Evolutionary conservation across 2,329 filamentous ascomycete species (phyloP).

Genomic region (Pseudogymnoascus sp.): DNA sequence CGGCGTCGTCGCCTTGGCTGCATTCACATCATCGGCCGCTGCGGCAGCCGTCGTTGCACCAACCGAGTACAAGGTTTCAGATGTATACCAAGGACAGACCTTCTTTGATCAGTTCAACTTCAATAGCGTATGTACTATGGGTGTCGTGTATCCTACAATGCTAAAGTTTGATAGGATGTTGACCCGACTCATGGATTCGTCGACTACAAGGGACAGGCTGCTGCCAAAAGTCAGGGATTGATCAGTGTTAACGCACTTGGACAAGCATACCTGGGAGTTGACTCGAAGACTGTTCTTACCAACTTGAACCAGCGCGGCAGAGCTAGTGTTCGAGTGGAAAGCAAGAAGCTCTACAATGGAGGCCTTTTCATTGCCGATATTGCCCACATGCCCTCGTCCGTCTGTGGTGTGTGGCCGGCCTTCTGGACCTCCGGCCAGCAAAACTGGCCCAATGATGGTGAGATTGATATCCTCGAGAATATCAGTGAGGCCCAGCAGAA

Average conservation of each 20-base stretch:
- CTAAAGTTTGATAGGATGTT: slow-evolving; percentile 18
- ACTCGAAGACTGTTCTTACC: slow-evolving; percentile 31
- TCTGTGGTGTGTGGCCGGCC: slow-evolving; percentile 17
- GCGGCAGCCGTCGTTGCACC: slow-evolving; percentile 9
- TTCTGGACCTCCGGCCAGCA: slow-evolving; percentile 19
- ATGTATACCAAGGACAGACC: slow-evolving; percentile 33
- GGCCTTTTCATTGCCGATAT: slow-evolving; percentile 41
- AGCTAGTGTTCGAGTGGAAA: slow-evolving; percentile 37
- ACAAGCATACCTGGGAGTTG: slow-evolving; percentile 36
- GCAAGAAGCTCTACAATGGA: slow-evolving; percentile 35
- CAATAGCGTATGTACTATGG: slow-evolving; percentile 32
- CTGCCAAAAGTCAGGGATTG: slow-evolving; percentile 50
- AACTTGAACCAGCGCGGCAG: slow-evolving; percentile 30
- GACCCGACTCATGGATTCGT: slow-evolving; percentile 72
- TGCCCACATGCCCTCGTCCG: slow-evolving; percentile 35
- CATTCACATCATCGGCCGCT: slow-evolving; percentile 9
- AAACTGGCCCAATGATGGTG: slow-evolving; percentile 23
- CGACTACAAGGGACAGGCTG: slow-evolving; percentile 50
- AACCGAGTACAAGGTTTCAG: slow-evolving; percentile 15
- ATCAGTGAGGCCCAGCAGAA: slow-evolving; percentile 42
- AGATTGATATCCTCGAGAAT: slow-evolving; percentile 37
- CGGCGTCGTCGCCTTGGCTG: slow-evolving; percentile 17
- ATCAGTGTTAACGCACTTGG: slow-evolving; percentile 48
- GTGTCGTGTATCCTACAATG: not conserved
- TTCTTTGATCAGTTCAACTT: slow-evolving; percentile 45